Evolutionary conservation across 2,329 filamentous ascomycete species (phyloP).

Genomic region (Penicillium sp.): DNA sequence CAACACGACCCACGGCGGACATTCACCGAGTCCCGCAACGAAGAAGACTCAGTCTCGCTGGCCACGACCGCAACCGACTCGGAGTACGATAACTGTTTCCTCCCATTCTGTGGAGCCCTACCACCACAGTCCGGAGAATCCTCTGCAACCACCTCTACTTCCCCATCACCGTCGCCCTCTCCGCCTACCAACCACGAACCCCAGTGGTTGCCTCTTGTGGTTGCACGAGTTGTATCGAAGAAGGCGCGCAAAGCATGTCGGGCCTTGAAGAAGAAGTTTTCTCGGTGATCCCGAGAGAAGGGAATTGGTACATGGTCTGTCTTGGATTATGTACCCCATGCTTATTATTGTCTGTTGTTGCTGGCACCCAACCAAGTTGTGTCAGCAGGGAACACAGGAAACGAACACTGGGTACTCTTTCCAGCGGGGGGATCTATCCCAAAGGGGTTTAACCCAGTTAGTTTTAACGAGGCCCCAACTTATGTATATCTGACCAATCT

Average conservation of each 20-base stretch:
- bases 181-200: neutral
- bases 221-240: neutral
- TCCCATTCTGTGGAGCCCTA: neutral
- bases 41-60: neutral
- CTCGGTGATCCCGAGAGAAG: neutral
- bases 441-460: neutral
- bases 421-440: neutral
- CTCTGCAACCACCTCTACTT: neutral
- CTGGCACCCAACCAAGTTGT: neutral
- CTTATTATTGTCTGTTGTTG: neutral
- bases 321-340: neutral
- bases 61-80: neutral
- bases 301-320: neutral
- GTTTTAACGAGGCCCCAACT: constrained; percentile 8
- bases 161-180: neutral
- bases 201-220: neutral
- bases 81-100: neutral
- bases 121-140: neutral
- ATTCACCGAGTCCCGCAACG: neutral
- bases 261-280: neutral
- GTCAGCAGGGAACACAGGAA: neutral
- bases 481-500: neutral
- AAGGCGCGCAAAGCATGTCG: neutral
- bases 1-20: neutral
- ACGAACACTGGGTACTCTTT: neutral